Conservation (phyloP, 225 moss, liverwort and hornwort genomes). For the Antitrichia curtipendula region DNA sequence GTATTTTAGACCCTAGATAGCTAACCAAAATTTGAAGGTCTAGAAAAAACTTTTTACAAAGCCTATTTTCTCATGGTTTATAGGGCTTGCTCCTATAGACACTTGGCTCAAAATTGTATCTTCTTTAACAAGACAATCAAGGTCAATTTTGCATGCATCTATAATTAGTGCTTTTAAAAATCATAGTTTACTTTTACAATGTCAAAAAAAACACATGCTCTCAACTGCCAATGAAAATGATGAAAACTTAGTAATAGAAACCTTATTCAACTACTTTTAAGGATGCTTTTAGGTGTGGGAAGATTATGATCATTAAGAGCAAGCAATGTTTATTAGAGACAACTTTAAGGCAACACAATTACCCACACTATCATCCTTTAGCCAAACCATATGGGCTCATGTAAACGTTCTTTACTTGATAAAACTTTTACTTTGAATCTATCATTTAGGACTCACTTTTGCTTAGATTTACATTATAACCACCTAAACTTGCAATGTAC, state of each 20-base stretch:
- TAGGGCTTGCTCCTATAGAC: accelerated
- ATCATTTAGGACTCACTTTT: not conserved
- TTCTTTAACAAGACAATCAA: not conserved
- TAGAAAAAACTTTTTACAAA: not conserved
- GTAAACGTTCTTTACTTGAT: not conserved
- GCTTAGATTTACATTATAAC: not conserved
- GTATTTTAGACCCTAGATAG: not conserved
- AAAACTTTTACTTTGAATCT: not conserved
- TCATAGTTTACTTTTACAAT: not conserved
- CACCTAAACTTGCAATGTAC: not conserved
- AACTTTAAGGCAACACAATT: not conserved
- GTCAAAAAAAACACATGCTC: accelerated
- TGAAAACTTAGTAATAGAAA: not conserved
- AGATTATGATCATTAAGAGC: not conserved
- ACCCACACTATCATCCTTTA: not conserved
- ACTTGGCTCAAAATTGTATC: not conserved
- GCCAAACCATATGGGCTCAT: not conserved
- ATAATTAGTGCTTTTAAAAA: not conserved
- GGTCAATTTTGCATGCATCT: not conserved
- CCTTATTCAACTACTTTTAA: not conserved
- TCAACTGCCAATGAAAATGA: not conserved
- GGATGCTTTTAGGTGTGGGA: not conserved
- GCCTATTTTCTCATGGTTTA: not conserved
- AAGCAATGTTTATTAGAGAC: not conserved
- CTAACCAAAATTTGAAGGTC: not conserved